Conservation (phyloP, 140 eudicot species). For the Stevia rebaudiana region DNA sequence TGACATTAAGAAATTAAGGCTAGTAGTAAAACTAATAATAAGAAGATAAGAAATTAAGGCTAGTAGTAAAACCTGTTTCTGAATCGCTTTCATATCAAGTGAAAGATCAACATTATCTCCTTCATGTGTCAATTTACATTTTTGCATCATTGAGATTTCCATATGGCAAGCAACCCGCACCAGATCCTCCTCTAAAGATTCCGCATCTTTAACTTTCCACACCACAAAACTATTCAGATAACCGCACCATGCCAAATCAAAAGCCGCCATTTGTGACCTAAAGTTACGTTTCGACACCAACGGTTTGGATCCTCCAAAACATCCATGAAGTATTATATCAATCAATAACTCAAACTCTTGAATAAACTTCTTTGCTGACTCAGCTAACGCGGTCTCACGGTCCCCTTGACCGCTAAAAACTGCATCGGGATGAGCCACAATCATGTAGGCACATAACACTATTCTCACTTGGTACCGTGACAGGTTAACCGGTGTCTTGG, state of each 20-base stretch:
- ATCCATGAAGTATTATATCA: slow-evolving; percentile 49
- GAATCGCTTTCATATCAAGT: slow-evolving; percentile 79
- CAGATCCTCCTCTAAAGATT: slow-evolving; percentile 80
- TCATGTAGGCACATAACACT: slow-evolving; percentile 92
- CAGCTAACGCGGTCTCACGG: slow-evolving; percentile 64
- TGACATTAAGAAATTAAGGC: background rate
- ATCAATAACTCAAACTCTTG: slow-evolving; percentile 72
- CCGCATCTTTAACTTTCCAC: slow-evolving; percentile 96
- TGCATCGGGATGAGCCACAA: slow-evolving; percentile 80
- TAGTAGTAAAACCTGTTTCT: slow-evolving; percentile 64
- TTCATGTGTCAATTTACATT: slow-evolving; percentile 58
- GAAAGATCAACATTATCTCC: slow-evolving; percentile 55
- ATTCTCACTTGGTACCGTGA: slow-evolving; percentile 86
- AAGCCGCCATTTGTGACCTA: slow-evolving; percentile 68
- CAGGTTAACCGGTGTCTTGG: slow-evolving; percentile 36
- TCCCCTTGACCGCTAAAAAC: slow-evolving; percentile 84
- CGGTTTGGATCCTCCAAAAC: slow-evolving; percentile 29
- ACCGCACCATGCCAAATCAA: slow-evolving; percentile 93
- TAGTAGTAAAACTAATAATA: background rate
- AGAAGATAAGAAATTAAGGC: background rate
- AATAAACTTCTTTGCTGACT: slow-evolving; percentile 64
- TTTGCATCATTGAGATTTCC: slow-evolving; percentile 92
- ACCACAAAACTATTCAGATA: slow-evolving; percentile 82
- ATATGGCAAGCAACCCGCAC: slow-evolving; percentile 92
- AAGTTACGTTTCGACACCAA: slow-evolving; percentile 39